Evolutionary conservation across 306 rosid genomes (phyloP), one percentile per base, ranked within the genome.

Genomic region (Benincasa hispida): DNA sequence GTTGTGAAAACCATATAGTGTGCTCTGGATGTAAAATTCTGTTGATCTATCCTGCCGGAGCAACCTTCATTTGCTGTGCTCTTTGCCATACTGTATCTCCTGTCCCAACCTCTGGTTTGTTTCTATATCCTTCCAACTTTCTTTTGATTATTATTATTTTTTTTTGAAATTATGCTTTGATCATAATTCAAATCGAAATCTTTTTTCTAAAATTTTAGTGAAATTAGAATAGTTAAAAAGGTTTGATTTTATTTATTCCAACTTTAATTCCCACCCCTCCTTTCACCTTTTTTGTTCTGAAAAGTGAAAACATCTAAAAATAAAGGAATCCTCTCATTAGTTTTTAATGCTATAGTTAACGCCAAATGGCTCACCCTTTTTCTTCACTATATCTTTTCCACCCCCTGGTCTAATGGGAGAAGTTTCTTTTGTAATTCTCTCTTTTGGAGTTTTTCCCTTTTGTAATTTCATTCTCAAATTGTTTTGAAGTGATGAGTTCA

Each of bases 21-120:
- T 94, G 98, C 84, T 91, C 96, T 67, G 97, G 98, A 66, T 94
- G 98, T 83, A 88, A 91, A 80, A 91, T 91, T 84, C 91, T 94
- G 79, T 80, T 94, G 39, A 77, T 90, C 41, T 94, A 85, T 84
- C 98, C 98, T 34, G 96, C 79, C 51, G 98, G 98, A 85, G 98
- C 98, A 55, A 88, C 88, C 74, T 91, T 96, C 10, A 92, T 94
- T n/a, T 94, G 97, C 86, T 94, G 98, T 83, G 97, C 98, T 72
- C 97, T 94, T 81, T 94, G 98, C 85, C 90, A 87, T 90, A 96
- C 91, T 59, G 96, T 91, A 83, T 89, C 98, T 24, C 81, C 92
- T 61, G 98, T 91, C 74, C 98, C 98, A 45, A 97, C 95, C 51
- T 96, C 96, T 28, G 98, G 98, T 68, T 68, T 68, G 74, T 41